Percentiles rank a stretch among this genome's conserved stretches.
phyloP scores from a whole-genome alignment of 352 stramenopile genomes.

The Globisporangium abappressorium region DNA sequence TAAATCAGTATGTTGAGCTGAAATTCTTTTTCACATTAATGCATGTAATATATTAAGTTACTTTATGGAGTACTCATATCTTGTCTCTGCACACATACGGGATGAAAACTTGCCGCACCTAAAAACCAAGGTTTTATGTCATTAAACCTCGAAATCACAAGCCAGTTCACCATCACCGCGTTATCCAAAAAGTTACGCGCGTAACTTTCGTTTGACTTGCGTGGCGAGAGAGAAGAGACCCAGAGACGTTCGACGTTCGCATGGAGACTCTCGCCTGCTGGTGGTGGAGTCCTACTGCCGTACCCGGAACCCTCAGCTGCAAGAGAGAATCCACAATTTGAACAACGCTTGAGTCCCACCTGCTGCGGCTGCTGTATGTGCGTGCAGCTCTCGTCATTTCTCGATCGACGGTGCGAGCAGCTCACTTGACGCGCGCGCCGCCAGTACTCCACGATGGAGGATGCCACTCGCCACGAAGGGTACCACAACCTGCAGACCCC shows the following conservation, averaged over 20 bases:
- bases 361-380: neutral
- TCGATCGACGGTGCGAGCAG: neutral
- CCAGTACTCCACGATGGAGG: neutral
- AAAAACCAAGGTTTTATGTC: neutral
- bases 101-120: neutral
- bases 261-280: neutral
- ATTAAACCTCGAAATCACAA: neutral
- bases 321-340: neutral
- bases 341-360: neutral
- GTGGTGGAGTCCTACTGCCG: neutral
- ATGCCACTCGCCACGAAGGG: neutral
- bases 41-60: neutral
- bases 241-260: too few relatives aligned
- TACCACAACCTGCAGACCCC: slow-evolving; percentile 9
- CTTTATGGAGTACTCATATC: neutral
- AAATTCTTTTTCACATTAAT: neutral
- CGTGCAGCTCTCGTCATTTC: neutral
- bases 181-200: neutral
- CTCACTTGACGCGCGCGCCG: neutral
- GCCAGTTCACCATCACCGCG: neutral
- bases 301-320: neutral
- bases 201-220: neutral
- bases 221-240: neutral
- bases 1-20: neutral
- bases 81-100: neutral